phyloP scores from a whole-genome alignment of 23 red algal species.

The Gracilaria caudata region DNA sequence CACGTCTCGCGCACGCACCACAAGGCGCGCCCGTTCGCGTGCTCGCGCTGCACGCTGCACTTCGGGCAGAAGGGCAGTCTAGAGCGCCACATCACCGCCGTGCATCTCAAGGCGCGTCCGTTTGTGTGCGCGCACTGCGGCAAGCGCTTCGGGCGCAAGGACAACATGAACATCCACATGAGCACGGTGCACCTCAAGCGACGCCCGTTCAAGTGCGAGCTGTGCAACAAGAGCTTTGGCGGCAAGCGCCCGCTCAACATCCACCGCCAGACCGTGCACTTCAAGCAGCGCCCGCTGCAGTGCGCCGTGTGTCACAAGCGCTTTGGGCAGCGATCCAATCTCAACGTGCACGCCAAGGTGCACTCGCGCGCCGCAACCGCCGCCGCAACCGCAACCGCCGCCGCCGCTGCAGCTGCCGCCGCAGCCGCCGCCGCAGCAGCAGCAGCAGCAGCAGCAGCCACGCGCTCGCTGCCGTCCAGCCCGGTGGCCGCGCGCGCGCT shows the following conservation, averaged over 20 bases:
- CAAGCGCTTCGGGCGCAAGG: constrained; percentile 55
- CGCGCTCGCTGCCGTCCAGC: background rate
- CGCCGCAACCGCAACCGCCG: background rate
- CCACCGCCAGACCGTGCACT: constrained; percentile 67
- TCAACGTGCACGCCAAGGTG: constrained; percentile 65
- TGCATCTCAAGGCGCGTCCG: constrained; percentile 56
- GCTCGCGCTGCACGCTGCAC: constrained; percentile 40
- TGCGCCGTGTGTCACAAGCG: constrained; percentile 46
- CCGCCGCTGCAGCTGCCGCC: background rate
- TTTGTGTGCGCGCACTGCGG: constrained; percentile 52
- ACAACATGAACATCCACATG: constrained; percentile 70
- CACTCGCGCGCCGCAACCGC: background rate
- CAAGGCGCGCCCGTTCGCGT: constrained; percentile 60
- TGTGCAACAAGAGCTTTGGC: constrained; percentile 70
- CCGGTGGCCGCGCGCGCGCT: background rate
- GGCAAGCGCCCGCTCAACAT: constrained; percentile 64
- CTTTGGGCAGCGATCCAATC: constrained; percentile 65
- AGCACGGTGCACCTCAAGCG: constrained; percentile 60
- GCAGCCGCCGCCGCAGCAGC: background rate
- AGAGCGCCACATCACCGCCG: constrained; percentile 47
- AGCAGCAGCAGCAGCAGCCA: background rate
- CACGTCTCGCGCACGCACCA: constrained; percentile 69
- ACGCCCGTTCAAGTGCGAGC: constrained; percentile 52
- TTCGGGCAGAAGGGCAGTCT: constrained; percentile 72
- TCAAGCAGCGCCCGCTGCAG: constrained; percentile 57